Conservation (phyloP, 495 filamentous ascomycete species). For the Aspergillus bertholletiae region DNA sequence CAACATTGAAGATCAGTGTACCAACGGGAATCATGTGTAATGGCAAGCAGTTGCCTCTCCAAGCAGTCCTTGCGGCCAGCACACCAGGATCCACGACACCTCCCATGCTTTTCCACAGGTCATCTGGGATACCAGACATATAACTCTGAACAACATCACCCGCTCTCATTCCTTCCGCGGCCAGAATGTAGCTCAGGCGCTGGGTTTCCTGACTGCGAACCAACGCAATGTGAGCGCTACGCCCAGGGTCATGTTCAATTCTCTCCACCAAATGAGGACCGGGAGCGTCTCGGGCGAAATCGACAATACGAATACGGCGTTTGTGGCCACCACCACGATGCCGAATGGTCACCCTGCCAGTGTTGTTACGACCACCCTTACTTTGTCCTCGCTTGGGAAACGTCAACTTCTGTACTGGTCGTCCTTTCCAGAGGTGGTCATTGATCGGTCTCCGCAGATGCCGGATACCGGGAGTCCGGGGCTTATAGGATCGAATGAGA, state of each 20-base stretch:
- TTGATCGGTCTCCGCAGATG: conserved; percentile 90
- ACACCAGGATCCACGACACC: conserved; percentile 90
- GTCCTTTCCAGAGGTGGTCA: conserved; percentile 93
- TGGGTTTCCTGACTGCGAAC: conserved; percentile 59
- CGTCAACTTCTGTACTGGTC: conserved; percentile 78
- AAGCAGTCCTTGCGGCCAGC: conserved; percentile 86
- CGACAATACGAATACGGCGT: conserved; percentile 83
- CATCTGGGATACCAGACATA: conserved; percentile 77
- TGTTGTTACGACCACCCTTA: conserved; percentile 90
- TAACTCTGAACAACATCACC: conserved; percentile 92
- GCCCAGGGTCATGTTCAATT: conserved; percentile 93
- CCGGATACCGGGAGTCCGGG: conserved; percentile 87
- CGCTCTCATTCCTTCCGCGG: conserved; percentile 86
- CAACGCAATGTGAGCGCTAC: conserved; percentile 89
- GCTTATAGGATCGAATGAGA: conserved; percentile 79
- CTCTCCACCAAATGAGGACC: conserved; percentile 85
- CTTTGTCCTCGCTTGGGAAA: conserved; percentile 85
- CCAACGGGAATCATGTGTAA: conserved; percentile 92
- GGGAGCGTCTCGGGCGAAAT: conserved; percentile 71
- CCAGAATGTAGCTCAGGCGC: conserved; percentile 76
- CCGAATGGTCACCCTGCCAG: conserved; percentile 76
- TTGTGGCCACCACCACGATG: conserved; percentile 91
- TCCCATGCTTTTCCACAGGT: conserved; percentile 85
- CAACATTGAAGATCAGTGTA: conserved; percentile 85
- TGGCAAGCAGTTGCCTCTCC: conserved; percentile 92